phyloP scores from a whole-genome alignment of 2,329 filamentous ascomycete species.

The Fusarium napiforme region DNA sequence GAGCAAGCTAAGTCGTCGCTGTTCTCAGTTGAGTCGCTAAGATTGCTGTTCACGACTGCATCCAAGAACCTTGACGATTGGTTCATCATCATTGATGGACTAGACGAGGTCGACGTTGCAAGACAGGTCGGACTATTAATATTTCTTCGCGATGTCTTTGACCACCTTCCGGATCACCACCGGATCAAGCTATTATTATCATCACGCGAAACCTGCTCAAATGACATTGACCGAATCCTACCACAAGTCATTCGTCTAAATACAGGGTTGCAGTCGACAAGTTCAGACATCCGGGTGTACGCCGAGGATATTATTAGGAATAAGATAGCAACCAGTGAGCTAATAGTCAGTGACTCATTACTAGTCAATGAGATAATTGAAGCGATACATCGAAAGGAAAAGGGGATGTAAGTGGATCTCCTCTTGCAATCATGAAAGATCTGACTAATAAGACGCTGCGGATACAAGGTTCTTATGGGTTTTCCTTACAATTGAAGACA shows the following conservation, averaged over 20 bases:
- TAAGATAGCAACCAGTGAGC: neutral
- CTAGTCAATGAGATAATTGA: neutral
- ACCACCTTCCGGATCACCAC: neutral
- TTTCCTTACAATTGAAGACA: slow-evolving; percentile 19
- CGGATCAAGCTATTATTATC: neutral
- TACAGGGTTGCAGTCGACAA: neutral
- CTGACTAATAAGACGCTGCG: too few relatives aligned
- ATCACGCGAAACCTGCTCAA: neutral
- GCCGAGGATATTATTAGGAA: neutral
- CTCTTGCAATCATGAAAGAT: too few relatives aligned
- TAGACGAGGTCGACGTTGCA: neutral
- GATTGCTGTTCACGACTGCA: fast-evolving
- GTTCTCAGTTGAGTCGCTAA: neutral
- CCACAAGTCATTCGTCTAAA: neutral
- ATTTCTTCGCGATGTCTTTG: neutral
- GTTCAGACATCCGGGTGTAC: neutral
- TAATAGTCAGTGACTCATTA: neutral
- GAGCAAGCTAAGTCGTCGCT: neutral
- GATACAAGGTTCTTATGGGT: slow-evolving; percentile 35
- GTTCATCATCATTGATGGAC: neutral
- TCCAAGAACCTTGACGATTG: neutral
- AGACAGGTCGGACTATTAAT: neutral
- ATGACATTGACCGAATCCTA: neutral
- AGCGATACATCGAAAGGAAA: neutral
- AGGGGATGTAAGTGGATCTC: neutral